These are phyloP conservation scores for Cephalotrichum gorgonifer DNA, from an alignment of 2,329 filamentous ascomycete species.

Conservation along the genomic window DNA sequence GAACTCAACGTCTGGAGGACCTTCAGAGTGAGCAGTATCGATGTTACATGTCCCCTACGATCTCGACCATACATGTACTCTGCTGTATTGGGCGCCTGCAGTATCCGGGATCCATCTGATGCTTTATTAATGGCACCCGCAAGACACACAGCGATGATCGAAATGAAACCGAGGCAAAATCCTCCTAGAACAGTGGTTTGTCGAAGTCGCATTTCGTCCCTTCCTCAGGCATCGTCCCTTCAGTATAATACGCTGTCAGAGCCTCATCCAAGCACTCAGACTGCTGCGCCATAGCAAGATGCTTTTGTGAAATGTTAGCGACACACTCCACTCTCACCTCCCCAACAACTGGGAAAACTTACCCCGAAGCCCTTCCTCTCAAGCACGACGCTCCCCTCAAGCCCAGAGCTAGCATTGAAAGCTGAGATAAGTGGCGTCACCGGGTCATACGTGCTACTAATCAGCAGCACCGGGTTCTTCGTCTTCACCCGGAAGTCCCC, in stretches of 20 bases:
- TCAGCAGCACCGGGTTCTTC: slow-evolving; percentile 22
- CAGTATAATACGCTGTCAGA: slow-evolving; percentile 19
- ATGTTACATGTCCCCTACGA: no score
- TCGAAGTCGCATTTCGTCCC: slow-evolving; percentile 19
- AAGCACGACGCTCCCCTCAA: slow-evolving; percentile 25
- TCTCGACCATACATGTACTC: no score
- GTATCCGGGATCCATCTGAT: no score
- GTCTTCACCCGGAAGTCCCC: slow-evolving; percentile 21
- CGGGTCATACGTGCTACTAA: slow-evolving; percentile 26
- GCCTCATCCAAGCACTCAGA: slow-evolving; percentile 19
- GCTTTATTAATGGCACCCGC: not conserved
- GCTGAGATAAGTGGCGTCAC: slow-evolving; percentile 27
- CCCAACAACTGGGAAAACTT: slow-evolving; percentile 15
- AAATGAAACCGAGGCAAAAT: slow-evolving; percentile 15
- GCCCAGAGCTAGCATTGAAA: slow-evolving; percentile 21
- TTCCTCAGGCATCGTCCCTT: slow-evolving; percentile 21
- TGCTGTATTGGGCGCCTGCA: no score
- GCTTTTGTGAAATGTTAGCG: not conserved
- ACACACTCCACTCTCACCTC: slow-evolving; percentile 3
- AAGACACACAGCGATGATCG: not conserved
- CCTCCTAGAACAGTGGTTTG: slow-evolving; percentile 18
- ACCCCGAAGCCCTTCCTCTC: slow-evolving; percentile 24
- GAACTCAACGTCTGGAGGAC: no score
- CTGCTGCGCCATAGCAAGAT: slow-evolving; percentile 10
- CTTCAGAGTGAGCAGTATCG: no score